Percentiles rank a stretch among this genome's conserved stretches.
phyloP scores from a whole-genome alignment of 2,329 filamentous ascomycete species.

The Penicillium sp. region DNA sequence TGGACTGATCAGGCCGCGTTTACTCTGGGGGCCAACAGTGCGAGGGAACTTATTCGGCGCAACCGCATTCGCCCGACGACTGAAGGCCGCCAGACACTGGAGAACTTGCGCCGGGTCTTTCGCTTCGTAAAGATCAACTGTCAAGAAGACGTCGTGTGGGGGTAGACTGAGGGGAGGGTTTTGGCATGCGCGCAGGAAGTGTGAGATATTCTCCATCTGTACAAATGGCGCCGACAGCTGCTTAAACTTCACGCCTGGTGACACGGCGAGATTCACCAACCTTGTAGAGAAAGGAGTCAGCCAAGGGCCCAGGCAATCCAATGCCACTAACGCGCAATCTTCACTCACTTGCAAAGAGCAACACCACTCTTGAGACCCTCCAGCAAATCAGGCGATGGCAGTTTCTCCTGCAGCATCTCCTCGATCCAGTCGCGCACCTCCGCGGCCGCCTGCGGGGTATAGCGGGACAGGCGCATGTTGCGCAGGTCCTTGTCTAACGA shows the following conservation, averaged over 20 bases:
- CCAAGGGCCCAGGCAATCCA: slow-evolving; percentile 12
- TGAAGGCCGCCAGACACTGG: slow-evolving; percentile 90
- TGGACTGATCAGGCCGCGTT: slow-evolving; percentile 63
- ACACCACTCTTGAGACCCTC: slow-evolving; percentile 88
- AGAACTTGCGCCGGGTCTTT: slow-evolving; percentile 96
- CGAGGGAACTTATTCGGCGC: slow-evolving; percentile 74
- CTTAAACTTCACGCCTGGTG: slow-evolving; percentile 85
- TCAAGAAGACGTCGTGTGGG: slow-evolving; percentile 93
- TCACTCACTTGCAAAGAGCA: slow-evolving; percentile 80
- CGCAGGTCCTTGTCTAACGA: slow-evolving; percentile 95
- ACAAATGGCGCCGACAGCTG: slow-evolving; percentile 94
- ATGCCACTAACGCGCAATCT: neutral
- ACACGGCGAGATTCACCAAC: slow-evolving; percentile 77
- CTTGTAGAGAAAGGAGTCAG: slow-evolving; percentile 49
- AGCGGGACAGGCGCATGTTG: slow-evolving; percentile 87
- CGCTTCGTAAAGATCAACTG: slow-evolving; percentile 90
- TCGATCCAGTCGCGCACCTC: slow-evolving; percentile 88
- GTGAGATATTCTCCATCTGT: slow-evolving; percentile 99
- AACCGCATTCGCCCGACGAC: slow-evolving; percentile 74
- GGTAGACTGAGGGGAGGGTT: slow-evolving; percentile 81
- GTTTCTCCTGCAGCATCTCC: slow-evolving; percentile 70
- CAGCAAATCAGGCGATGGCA: slow-evolving; percentile 75
- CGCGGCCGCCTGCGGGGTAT: slow-evolving; percentile 85
- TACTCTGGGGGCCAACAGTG: slow-evolving; percentile 72
- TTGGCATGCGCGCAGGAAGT: slow-evolving; percentile 89